Percentiles rank a stretch among this genome's conserved stretches.
Conservation (phyloP, 148 eudicot genomes). For the Rhododendron ovatum region DNA sequence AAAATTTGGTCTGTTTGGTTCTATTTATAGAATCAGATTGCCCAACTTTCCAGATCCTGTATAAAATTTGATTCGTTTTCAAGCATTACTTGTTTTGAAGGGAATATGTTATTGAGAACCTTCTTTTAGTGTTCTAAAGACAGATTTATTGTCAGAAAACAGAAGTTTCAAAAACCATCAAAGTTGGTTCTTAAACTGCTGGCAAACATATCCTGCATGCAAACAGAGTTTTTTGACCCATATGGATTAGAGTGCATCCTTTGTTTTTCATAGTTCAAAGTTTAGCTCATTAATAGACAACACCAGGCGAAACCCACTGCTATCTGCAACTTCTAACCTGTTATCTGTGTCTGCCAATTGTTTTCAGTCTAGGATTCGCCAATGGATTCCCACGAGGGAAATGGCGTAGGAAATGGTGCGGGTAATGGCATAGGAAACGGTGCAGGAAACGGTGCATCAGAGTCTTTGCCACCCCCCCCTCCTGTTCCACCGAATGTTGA, state of each 20-base stretch:
- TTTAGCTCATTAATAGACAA: not conserved
- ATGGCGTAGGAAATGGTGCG: slow-evolving; percentile 20
- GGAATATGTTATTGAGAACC: not conserved
- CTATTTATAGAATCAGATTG: not conserved
- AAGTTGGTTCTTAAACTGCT: not conserved
- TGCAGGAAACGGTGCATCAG: slow-evolving; percentile 14
- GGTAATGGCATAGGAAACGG: slow-evolving; percentile 25
- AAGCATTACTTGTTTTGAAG: not conserved
- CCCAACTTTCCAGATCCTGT: not conserved
- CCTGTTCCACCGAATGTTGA: slow-evolving; percentile 32
- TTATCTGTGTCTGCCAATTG: not conserved
- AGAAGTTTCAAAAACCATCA: not conserved
- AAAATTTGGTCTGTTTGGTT: too few species aligned
- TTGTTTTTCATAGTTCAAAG: not conserved
- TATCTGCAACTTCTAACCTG: not conserved
- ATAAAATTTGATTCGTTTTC: not conserved
- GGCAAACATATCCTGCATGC: not conserved
- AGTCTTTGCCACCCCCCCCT: slow-evolving; percentile 37
- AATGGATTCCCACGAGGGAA: slow-evolving; percentile 18
- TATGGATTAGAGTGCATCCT: too few species aligned
- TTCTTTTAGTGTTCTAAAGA: not conserved
- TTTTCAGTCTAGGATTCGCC: slow-evolving; percentile 7
- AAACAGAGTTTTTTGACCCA: too few species aligned
- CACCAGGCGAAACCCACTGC: not conserved
- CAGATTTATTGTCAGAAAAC: not conserved